These are phyloP conservation scores for Proliferodiscus dingleyae DNA, from an alignment of 2,329 filamentous ascomycete genomes.

Conservation along the genomic window DNA sequence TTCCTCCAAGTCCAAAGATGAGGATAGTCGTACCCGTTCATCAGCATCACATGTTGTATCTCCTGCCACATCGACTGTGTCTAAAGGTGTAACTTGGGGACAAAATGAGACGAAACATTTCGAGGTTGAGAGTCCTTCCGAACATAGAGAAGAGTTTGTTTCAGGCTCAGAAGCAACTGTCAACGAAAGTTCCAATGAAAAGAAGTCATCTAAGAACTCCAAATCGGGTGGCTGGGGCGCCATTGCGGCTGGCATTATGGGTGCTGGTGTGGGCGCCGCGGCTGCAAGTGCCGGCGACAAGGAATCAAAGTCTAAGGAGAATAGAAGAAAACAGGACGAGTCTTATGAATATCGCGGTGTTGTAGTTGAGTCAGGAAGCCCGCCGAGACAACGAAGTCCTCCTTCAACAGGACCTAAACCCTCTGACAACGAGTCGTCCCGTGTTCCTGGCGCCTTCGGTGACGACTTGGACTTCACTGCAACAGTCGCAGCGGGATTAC, in stretches of 20 bases:
- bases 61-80: constrained; percentile 39
- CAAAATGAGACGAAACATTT: constrained; percentile 61
- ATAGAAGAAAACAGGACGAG: constrained; percentile 5
- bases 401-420: constrained; percentile 56
- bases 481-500: constrained; percentile 61
- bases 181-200: constrained; percentile 33
- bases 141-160: constrained; percentile 27
- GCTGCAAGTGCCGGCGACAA: constrained; percentile 22
- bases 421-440: constrained; percentile 32
- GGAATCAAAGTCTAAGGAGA: constrained; percentile 4
- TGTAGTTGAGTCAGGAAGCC: constrained; percentile 23
- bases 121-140: constrained; percentile 54
- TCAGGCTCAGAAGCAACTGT: constrained; percentile 16
- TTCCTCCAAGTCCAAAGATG: constrained; percentile 25
- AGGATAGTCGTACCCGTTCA: constrained; percentile 4
- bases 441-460: constrained; percentile 61
- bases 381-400: constrained; percentile 33
- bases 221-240: constrained; percentile 43
- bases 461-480: constrained; percentile 67
- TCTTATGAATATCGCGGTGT: constrained; percentile 22
- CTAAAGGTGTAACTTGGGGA: constrained; percentile 61
- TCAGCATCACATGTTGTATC: constrained; percentile 35
- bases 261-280: constrained; percentile 34
- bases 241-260: constrained; percentile 46
- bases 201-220: constrained; percentile 7